Conservation (phyloP, 129 eudicot species). For the Helichrysum umbraculigerum region DNA sequence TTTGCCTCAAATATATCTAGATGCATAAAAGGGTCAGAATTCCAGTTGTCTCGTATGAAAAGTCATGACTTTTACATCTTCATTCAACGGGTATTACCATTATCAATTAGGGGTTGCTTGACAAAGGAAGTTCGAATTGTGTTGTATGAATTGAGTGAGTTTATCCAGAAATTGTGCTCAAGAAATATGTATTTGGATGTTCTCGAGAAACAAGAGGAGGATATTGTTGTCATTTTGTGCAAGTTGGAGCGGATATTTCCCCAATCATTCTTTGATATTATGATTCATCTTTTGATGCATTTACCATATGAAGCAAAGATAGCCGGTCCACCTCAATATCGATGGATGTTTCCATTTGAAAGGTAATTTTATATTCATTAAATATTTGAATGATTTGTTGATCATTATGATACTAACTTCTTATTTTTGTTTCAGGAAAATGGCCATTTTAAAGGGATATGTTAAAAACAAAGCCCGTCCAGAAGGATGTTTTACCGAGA, state of each 20-base stretch:
- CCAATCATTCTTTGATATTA: not conserved
- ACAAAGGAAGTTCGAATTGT: not conserved
- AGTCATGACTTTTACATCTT: not conserved
- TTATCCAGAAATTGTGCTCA: not conserved
- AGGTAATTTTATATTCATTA: not conserved
- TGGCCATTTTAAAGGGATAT: conserved; percentile 1
- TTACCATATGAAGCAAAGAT: conserved; percentile 11
- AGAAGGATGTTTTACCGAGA: conserved; percentile 7
- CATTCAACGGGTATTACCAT: not conserved
- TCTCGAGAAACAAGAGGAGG: conserved; percentile 1
- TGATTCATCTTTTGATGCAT: not conserved
- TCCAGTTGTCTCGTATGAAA: not conserved
- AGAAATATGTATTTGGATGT: no score
- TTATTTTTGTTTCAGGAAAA: not conserved
- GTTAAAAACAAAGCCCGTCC: conserved; percentile 11
- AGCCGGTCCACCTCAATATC: conserved; percentile 1
- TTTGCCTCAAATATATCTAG: conserved; percentile 5
- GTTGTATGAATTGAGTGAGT: not conserved
- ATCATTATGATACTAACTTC: not conserved
- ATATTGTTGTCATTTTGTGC: conserved; percentile 1
- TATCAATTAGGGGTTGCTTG: not conserved
- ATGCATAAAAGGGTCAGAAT: not conserved
- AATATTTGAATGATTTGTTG: not conserved
- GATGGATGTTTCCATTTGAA: conserved; percentile 17
- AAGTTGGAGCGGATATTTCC: not conserved